A percentile compares a stretch with the other conserved stretches of the same genome.
Evolutionary conservation across 2,329 filamentous ascomycete species (phyloP).

Genomic region (Arachnomyces sp.): DNA sequence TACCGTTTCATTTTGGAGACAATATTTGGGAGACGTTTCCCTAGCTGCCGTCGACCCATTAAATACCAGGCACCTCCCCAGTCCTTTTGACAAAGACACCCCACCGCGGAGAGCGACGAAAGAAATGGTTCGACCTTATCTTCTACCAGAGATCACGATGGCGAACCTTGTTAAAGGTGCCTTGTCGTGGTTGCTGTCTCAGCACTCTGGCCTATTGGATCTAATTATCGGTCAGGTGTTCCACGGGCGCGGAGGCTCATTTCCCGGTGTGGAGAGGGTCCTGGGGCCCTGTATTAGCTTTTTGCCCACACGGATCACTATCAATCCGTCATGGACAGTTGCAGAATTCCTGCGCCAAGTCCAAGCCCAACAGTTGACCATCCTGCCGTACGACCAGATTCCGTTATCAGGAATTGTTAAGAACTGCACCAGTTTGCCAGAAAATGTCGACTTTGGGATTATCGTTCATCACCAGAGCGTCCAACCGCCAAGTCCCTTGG

Average conservation of each 20-base stretch:
- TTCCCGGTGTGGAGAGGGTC: conserved; percentile 32
- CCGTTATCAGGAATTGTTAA: conserved; percentile 35
- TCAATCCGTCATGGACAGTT: conserved; percentile 26
- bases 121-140: no score
- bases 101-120: no score
- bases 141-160: conserved; percentile 10
- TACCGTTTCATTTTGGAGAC: no score
- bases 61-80: no score
- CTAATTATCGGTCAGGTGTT: conserved; percentile 36
- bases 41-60: no score
- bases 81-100: no score
- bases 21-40: no score
- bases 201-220: conserved; percentile 30
- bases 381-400: no score
- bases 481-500: conserved; percentile 24
- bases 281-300: conserved; percentile 35
- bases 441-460: conserved; percentile 40
- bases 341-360: conserved; percentile 46
- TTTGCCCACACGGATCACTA: conserved; percentile 28
- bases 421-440: conserved; percentile 40
- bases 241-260: conserved; percentile 31
- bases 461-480: conserved; percentile 50
- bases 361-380: conserved; percentile 35
- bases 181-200: conserved; percentile 29
- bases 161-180: conserved; percentile 32